Conservation (phyloP, 768 basidiomycete species). For the Cyathus striatus region DNA sequence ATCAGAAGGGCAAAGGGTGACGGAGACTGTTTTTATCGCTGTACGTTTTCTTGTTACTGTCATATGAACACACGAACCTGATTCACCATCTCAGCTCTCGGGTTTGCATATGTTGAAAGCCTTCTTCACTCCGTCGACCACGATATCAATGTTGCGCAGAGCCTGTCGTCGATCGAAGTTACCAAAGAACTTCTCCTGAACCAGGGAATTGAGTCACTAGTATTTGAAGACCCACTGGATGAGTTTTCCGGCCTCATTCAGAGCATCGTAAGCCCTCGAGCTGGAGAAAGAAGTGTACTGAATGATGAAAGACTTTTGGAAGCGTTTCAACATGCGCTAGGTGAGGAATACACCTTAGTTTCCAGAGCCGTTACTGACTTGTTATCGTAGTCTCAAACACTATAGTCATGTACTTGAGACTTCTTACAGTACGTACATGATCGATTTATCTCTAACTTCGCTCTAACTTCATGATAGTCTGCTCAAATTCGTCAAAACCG, state of each 20-base stretch:
- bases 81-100: conserved; percentile 79
- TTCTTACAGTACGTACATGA: conserved; percentile 50
- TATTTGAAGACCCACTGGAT: conserved; percentile 75
- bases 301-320: conserved; percentile 35
- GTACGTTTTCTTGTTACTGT: too few species aligned
- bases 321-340: conserved; percentile 48
- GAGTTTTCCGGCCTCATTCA: conserved; percentile 50
- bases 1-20: conserved; percentile 79
- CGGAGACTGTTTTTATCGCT: conserved; percentile 91
- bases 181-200: conserved; percentile 45
- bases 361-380: too few species aligned
- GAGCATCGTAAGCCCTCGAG: conserved; percentile 31
- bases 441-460: neutral
- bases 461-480: conserved; percentile 28
- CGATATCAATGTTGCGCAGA: conserved; percentile 40
- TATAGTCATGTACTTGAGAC: conserved; percentile 75
- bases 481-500: conserved; percentile 70
- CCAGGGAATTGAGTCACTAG: conserved; percentile 60
- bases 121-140: conserved; percentile 46
- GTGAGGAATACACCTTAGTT: conserved; percentile 24
- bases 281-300: conserved; percentile 24
- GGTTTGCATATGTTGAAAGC: conserved; percentile 76
- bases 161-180: conserved; percentile 45
- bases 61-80: too few species aligned
- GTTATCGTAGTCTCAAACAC: conserved; percentile 54